Conservation (phyloP, 129 eudicot species). For the Pittosporum tobira region DNA sequence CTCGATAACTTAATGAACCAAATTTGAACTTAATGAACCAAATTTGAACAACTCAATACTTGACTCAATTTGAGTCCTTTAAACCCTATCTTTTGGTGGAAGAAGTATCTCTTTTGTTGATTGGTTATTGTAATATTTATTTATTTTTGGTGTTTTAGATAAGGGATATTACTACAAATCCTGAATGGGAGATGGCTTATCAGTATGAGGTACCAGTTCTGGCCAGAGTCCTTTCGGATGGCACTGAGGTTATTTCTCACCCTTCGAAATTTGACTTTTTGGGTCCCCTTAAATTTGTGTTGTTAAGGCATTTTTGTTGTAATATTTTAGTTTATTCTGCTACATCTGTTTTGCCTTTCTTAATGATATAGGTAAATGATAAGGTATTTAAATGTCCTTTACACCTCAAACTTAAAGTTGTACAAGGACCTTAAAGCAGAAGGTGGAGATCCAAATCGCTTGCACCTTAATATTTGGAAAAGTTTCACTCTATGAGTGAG, state of each 20-base stretch:
- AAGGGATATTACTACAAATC: conserved; percentile 78
- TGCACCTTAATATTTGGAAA: no score
- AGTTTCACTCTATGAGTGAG: no score
- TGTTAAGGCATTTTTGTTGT: background rate
- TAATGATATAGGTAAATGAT: background rate
- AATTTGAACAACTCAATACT: no score
- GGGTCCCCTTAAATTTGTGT: background rate
- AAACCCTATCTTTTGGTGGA: no score
- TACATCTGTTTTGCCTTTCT: background rate
- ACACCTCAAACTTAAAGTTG: no score
- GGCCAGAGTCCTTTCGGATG: conserved; percentile 68
- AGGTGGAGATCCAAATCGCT: no score
- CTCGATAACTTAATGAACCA: no score
- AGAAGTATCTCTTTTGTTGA: no score
- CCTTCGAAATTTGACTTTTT: background rate
- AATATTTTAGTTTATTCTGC: background rate
- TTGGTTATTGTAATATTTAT: background rate
- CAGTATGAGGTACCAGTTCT: conserved; percentile 88
- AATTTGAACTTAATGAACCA: no score
- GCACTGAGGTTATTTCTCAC: conserved; percentile 55
- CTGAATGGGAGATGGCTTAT: conserved; percentile 91
- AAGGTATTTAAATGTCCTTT: no score
- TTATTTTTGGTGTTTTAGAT: conserved; percentile 28
- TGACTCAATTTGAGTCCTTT: no score
- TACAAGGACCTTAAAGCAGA: no score